Conservation (phyloP, 2,329 filamentous ascomycete genomes). For the Drechslerella coelobrocha region DNA sequence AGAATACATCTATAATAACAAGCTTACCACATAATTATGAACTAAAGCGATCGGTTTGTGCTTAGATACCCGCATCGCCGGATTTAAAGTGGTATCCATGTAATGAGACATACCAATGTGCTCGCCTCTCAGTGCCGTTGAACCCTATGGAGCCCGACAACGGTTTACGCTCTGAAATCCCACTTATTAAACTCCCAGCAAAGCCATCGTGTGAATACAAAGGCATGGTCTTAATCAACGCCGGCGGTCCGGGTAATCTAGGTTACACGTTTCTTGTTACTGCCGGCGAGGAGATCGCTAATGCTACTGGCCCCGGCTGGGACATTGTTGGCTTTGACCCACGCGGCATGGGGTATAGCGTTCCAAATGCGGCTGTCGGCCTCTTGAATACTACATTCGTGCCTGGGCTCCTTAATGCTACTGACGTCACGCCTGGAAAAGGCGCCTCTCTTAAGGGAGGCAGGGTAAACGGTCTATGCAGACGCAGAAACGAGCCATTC, state of each 20-base stretch:
- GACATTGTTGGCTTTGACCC: slow-evolving; percentile 59
- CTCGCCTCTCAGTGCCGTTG: slow-evolving; percentile 62
- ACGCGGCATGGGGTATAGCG: slow-evolving; percentile 63
- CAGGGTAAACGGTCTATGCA: no score
- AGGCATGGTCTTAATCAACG: slow-evolving; percentile 61
- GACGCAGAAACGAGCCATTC: slow-evolving; percentile 11
- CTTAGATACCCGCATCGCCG: slow-evolving; percentile 61
- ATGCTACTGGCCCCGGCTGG: slow-evolving; percentile 58
- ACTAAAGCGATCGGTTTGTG: no score
- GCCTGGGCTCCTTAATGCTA: slow-evolving; percentile 41
- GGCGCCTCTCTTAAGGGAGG: no score
- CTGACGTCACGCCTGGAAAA: slow-evolving; percentile 17
- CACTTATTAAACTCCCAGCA: slow-evolving; percentile 39
- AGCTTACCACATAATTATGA: background rate
- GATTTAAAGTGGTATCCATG: slow-evolving; percentile 62
- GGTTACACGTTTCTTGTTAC: slow-evolving; percentile 58
- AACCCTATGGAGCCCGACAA: slow-evolving; percentile 61
- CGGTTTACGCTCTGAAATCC: slow-evolving; percentile 42
- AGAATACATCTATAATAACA: no score
- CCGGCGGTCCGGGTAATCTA: slow-evolving; percentile 61
- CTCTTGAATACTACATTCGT: slow-evolving; percentile 59
- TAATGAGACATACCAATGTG: slow-evolving; percentile 58
- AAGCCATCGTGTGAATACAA: slow-evolving; percentile 29
- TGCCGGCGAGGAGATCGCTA: slow-evolving; percentile 61
- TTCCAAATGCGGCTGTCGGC: slow-evolving; percentile 56